Base-by-base conservation (phyloP, 2,329 filamentous ascomycete species). In the Penicillium glabrum region DNA sequence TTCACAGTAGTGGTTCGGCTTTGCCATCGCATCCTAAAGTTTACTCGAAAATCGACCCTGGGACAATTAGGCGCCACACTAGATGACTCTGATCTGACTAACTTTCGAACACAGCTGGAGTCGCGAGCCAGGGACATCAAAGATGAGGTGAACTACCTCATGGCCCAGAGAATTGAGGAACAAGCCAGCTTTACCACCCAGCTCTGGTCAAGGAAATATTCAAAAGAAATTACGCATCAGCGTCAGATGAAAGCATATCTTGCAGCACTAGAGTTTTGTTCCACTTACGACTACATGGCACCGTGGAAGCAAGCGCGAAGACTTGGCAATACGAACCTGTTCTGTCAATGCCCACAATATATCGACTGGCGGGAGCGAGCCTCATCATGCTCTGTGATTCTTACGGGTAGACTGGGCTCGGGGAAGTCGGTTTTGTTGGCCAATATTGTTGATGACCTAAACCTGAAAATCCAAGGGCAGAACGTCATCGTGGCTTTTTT, bases 391-490 rank as follows among this genome's bases (percentile, higher is more conserved):
- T 75, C 75, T 0, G 55, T 81, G 0, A 1, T 79, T 0, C 72
- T 64, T 29, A 69, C 51, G 9, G 78, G 77, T 4, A 79, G 75
- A 47, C 66, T 81, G 1, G 78, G 79, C 2, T 75, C 72, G 0
- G 78, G 79, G 0, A 81, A 81, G 55, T 79, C 79, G 0, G 77
- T 81, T 0, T 51, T 76, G 13, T 48, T 80, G 4, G 77, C 79
- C 2, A 81, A 79, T 49, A 70, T 81, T 0, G 68, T 80, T 0
- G 71, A 75, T 49, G 71, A 78, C 41, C 48, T 78, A 1, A 67
- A 70, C 33, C 58, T 75, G 51, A 41, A 29, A 41, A 8, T 24
- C 11, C 23, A 51, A 35, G 57, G 16, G 39, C 21, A 50, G 11
- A 39, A 27, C 3, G 21, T n/a, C 29, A 39, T 29, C 1, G 62